phyloP scores from a whole-genome alignment of 2,329 filamentous ascomycete species.

The Aspergillus candidus region DNA sequence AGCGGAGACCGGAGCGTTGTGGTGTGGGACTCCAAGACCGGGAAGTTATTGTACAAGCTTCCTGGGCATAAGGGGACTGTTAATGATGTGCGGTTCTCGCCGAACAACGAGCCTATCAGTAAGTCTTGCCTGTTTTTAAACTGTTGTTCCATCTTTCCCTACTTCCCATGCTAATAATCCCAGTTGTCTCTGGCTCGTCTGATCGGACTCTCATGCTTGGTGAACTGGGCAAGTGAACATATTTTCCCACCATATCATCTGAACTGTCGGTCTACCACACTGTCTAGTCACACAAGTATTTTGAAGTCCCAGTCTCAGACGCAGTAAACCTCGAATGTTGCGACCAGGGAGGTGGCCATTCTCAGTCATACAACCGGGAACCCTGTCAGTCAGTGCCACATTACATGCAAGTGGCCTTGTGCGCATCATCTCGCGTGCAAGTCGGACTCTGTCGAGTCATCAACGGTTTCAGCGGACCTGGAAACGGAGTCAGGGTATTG shows the following conservation, averaged over 20 bases:
- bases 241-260: slow-evolving; percentile 61
- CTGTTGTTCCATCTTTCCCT: neutral
- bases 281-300: too few species aligned
- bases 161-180: slow-evolving; percentile 1
- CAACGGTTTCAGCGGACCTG: too few species aligned
- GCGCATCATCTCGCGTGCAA: too few species aligned
- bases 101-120: slow-evolving; percentile 79
- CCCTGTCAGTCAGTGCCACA: too few species aligned
- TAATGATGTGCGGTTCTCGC: slow-evolving; percentile 88
- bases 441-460: too few species aligned
- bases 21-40: slow-evolving; percentile 83
- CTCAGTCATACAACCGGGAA: too few species aligned
- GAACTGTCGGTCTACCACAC: slow-evolving; percentile 64
- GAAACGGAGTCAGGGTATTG: too few species aligned
- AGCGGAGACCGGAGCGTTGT: slow-evolving; percentile 87
- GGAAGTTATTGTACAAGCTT: slow-evolving; percentile 87
- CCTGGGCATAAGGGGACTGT: slow-evolving; percentile 93
- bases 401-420: too few species aligned
- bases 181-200: slow-evolving; percentile 85
- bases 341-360: too few species aligned
- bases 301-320: too few species aligned
- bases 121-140: slow-evolving; percentile 44
- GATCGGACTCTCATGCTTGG: slow-evolving; percentile 79
- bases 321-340: too few species aligned
- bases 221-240: slow-evolving; percentile 61